Evolutionary conservation across 805 yeast species (phyloP), one percentile per base, ranked within the genome.

Genomic region (Candida maesae): DNA sequence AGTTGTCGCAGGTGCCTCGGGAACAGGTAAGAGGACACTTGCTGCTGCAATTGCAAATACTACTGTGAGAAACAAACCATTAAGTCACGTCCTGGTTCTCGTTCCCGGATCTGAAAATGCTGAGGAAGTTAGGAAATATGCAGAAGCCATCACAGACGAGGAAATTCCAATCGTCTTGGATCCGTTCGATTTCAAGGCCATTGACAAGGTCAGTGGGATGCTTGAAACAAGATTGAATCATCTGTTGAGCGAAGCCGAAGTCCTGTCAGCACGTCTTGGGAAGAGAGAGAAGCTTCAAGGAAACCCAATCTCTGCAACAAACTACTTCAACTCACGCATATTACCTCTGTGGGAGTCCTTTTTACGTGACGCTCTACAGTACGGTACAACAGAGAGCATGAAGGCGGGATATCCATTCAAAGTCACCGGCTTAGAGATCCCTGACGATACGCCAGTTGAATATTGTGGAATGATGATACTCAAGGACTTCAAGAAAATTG

Each of bases 1-100:
- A 0, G 58, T 75, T 14, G 61, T 78, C 7, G 69, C 66, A 36
- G 81, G 80, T 0, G 73, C 77, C 2, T 75, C 79, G 1, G 80
- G 80, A 2, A 70, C 81, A 0, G 84, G 82, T 0, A 70, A 71
- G 42, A 62, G 69, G 2, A 56, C 51, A 5, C 39, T 62, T 4
- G 46, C 58, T 2, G 42, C 61, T 0, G 49, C 56, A 4, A 32
- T 47, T 17, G 39, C 64, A 2, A 36, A 48, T n/a, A 35, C 47
- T 2, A 32, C 61, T 8, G 15, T 39, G 12, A 46, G 46, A 12
- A 60, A 55, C 32, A 40, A 38, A 26, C 53, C 64, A 3, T 31
- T 38, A 12, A 41, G 40, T 7, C 45, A 43, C n/a, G 41, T 35
- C 2, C 21, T 56, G 18, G 20, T 56, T 1, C 28, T 56, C 2